These are phyloP conservation scores for Tolypocladium album DNA, from an alignment of 2,329 filamentous ascomycete species.

Conservation along the genomic window DNA sequence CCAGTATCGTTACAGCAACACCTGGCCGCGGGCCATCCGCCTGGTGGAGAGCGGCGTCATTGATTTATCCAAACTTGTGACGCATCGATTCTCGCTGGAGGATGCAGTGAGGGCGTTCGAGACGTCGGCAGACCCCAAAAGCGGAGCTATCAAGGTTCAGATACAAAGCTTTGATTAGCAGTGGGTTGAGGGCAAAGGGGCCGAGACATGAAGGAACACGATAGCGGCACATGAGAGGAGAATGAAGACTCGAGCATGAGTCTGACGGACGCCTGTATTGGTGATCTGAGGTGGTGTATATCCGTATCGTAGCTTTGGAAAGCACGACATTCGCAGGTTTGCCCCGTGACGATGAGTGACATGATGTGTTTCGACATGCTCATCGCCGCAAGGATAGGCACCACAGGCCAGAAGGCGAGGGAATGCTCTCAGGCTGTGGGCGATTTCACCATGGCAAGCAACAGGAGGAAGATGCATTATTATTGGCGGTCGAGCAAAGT, in stretches of 20 bases:
- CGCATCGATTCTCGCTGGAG: conserved; percentile 77
- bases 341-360: background rate
- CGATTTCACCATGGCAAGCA: background rate
- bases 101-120: conserved; percentile 84
- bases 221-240: background rate
- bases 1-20: conserved; percentile 94
- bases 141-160: conserved; percentile 94
- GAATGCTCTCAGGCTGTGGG: too few relatives aligned
- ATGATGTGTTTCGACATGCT: background rate
- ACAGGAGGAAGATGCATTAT: background rate
- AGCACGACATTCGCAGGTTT: background rate
- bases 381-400: background rate
- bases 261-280: background rate
- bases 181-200: background rate
- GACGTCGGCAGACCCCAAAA: conserved; percentile 78
- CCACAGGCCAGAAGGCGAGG: background rate
- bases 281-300: background rate
- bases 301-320: background rate
- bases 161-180: conserved; percentile 54
- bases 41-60: conserved; percentile 77
- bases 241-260: background rate
- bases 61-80: conserved; percentile 72
- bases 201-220: background rate
- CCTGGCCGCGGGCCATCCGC: conserved; percentile 87
- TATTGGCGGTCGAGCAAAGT: background rate